Percentiles rank a stretch among this genome's conserved stretches.
phyloP scores from a whole-genome alignment of 2,329 filamentous ascomycete species.

The Colletotrichum cuscutae region DNA sequence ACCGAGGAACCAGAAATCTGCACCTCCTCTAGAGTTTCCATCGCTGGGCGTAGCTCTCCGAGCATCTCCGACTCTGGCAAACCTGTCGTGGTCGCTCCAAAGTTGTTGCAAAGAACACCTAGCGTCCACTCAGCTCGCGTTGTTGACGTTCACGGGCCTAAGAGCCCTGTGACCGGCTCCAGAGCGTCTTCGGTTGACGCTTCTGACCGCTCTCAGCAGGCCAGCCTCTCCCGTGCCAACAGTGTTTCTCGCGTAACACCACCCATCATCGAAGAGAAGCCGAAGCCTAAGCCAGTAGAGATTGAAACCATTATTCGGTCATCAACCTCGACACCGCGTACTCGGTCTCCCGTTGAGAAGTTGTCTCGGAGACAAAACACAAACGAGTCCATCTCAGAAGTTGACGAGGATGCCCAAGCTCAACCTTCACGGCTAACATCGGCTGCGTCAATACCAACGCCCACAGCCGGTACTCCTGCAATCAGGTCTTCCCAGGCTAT shows the following conservation, averaged over 20 bases:
- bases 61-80: constrained; percentile 58
- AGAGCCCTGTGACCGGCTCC: constrained; percentile 60
- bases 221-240: constrained; percentile 52
- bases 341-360: constrained; percentile 46
- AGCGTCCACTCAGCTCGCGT: constrained; percentile 68
- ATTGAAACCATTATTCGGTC: constrained; percentile 32
- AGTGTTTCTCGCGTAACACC: constrained; percentile 50
- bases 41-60: constrained; percentile 62
- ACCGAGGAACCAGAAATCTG: constrained; percentile 65
- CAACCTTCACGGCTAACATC: constrained; percentile 20
- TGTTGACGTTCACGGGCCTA: constrained; percentile 64
- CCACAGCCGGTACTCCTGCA: constrained; percentile 22
- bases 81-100: constrained; percentile 49
- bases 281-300: constrained; percentile 39
- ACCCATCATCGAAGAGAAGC: constrained; percentile 52
- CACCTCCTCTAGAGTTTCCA: constrained; percentile 66
- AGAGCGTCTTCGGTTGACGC: constrained; percentile 59
- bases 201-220: constrained; percentile 53
- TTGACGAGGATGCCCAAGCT: constrained; percentile 48
- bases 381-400: constrained; percentile 54
- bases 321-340: constrained; percentile 36
- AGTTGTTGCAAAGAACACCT: constrained; percentile 53
- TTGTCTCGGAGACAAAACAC: constrained; percentile 41
- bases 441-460: constrained; percentile 14
- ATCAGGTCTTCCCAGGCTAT: constrained; percentile 36